phyloP scores from a whole-genome alignment of 2,329 filamentous ascomycete genomes.

The Camillea tinctor region DNA sequence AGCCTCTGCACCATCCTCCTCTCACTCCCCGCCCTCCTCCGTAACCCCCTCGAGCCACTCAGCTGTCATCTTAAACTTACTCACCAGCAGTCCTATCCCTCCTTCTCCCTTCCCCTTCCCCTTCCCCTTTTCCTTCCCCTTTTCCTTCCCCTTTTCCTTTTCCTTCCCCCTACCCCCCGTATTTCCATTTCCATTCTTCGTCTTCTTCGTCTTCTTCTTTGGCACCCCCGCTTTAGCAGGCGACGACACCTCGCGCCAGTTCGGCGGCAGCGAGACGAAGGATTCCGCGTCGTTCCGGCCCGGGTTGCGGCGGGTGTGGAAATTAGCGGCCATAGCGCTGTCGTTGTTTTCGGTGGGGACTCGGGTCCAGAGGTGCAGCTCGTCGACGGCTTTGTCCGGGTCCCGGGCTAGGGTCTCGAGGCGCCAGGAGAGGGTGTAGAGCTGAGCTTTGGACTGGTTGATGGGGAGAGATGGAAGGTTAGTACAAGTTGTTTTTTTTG shows the following conservation, averaged over 20 bases:
- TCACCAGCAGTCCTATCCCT: no score
- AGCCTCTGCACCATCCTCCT: not conserved
- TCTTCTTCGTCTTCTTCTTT: not conserved
- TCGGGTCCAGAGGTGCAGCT: slow-evolving; percentile 17
- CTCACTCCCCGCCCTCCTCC: not conserved
- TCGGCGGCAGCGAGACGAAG: slow-evolving; percentile 16
- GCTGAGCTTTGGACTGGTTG: not conserved
- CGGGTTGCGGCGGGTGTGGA: no score
- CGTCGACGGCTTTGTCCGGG: slow-evolving; percentile 17
- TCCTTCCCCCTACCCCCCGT: no score
- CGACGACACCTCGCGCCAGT: slow-evolving; percentile 5
- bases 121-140: no score
- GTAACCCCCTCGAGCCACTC: slow-evolving; percentile 14
- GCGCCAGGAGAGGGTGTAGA: slow-evolving; percentile 19
- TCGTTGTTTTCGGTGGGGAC: slow-evolving; percentile 7
- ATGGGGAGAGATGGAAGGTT: no score
- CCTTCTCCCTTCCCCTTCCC: no score
- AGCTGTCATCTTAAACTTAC: slow-evolving; percentile 2
- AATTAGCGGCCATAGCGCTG: no score
- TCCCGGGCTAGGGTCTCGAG: slow-evolving; percentile 22
- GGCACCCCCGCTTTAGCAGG: not conserved
- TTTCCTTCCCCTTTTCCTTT: no score
- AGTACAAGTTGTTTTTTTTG: not conserved
- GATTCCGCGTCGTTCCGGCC: not conserved
- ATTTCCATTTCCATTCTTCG: no score